These are phyloP conservation scores for Cladorrhinum sp. DNA, from an alignment of 2,329 filamentous ascomycete genomes.

Conservation along the genomic window DNA sequence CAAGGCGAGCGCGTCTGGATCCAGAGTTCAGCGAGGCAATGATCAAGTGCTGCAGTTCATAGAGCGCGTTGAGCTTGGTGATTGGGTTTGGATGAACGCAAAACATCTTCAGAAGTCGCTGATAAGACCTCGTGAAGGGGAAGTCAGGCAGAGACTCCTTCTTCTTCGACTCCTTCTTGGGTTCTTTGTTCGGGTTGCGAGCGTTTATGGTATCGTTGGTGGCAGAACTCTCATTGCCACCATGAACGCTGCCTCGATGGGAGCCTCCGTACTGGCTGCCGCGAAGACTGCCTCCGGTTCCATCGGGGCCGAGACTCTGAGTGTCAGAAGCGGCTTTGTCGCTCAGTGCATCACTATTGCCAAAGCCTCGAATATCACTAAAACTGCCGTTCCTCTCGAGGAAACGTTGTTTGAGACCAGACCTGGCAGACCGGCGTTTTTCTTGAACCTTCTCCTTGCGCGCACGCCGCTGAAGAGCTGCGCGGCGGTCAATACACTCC, in stretches of 20 bases:
- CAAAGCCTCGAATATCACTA: slow-evolving; percentile 56
- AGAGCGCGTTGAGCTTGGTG: slow-evolving; percentile 77
- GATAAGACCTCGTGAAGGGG: slow-evolving; percentile 77
- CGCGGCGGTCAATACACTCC: slow-evolving; percentile 61
- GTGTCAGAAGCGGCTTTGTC: slow-evolving; percentile 27
- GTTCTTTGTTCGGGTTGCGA: slow-evolving; percentile 28
- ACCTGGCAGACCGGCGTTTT: slow-evolving; percentile 43
- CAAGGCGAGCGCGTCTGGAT: slow-evolving; percentile 38
- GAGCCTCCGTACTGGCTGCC: slow-evolving; percentile 20
- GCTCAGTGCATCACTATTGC: slow-evolving; percentile 38
- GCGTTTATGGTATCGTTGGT: slow-evolving; percentile 40
- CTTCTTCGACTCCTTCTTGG: slow-evolving; percentile 31
- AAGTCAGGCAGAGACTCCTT: slow-evolving; percentile 55
- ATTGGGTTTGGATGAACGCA: slow-evolving; percentile 86
- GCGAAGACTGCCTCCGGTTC: slow-evolving; percentile 32
- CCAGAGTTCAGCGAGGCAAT: slow-evolving; percentile 66
- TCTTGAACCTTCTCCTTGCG: slow-evolving; percentile 40
- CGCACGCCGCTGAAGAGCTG: slow-evolving; percentile 50
- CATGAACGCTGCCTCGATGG: slow-evolving; percentile 31
- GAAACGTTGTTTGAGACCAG: slow-evolving; percentile 46
- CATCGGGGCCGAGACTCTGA: slow-evolving; percentile 36
- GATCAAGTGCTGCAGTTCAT: slow-evolving; percentile 80
- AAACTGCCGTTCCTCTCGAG: slow-evolving; percentile 68
- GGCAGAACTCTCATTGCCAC: slow-evolving; percentile 40
- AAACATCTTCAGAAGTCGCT: slow-evolving; percentile 77